Evolutionary conservation across 2,329 filamentous ascomycete genomes (phyloP).

Genomic region (Talaromyces sp.): DNA sequence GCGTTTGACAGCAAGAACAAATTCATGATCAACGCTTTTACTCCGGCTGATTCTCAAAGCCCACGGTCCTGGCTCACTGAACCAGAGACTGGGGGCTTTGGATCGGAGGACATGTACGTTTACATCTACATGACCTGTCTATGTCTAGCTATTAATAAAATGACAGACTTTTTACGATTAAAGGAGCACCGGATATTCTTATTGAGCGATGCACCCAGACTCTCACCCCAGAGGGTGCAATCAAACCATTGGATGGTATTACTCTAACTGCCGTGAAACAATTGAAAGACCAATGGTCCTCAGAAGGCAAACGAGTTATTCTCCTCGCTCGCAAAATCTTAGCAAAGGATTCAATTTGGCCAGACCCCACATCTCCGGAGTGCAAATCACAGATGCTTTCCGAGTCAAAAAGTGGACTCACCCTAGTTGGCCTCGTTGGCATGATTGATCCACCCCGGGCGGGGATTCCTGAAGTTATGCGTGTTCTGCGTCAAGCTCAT

Average conservation of each 20-base stretch:
- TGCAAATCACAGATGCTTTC: slow-evolving; percentile 62
- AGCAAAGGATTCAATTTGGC: slow-evolving; percentile 41
- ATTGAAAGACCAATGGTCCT: slow-evolving; percentile 70
- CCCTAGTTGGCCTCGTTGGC: slow-evolving; percentile 59
- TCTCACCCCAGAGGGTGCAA: slow-evolving; percentile 58
- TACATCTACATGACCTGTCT: not conserved
- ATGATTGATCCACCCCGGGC: slow-evolving; percentile 64
- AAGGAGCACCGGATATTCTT: slow-evolving; percentile 76
- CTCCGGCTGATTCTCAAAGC: slow-evolving; percentile 26
- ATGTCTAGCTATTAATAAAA: not conserved
- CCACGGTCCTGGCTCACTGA: not conserved
- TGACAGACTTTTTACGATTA: slow-evolving; percentile 67
- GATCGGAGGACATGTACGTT: not conserved
- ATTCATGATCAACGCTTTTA: slow-evolving; percentile 71
- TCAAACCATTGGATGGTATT: slow-evolving; percentile 52
- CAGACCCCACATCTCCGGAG: slow-evolving; percentile 49
- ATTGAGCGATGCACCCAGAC: slow-evolving; percentile 64
- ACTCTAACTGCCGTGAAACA: slow-evolving; percentile 54
- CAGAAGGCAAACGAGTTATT: slow-evolving; percentile 68
- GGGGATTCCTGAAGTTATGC: slow-evolving; percentile 61
- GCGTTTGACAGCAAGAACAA: slow-evolving; percentile 85
- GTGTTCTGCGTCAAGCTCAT: slow-evolving; percentile 68
- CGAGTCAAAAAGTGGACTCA: slow-evolving; percentile 54
- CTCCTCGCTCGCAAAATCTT: slow-evolving; percentile 66
- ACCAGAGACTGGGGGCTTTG: not conserved